Evolutionary conservation across 768 basidiomycete species (phyloP).

Genomic region (Lentinula detonsa): DNA sequence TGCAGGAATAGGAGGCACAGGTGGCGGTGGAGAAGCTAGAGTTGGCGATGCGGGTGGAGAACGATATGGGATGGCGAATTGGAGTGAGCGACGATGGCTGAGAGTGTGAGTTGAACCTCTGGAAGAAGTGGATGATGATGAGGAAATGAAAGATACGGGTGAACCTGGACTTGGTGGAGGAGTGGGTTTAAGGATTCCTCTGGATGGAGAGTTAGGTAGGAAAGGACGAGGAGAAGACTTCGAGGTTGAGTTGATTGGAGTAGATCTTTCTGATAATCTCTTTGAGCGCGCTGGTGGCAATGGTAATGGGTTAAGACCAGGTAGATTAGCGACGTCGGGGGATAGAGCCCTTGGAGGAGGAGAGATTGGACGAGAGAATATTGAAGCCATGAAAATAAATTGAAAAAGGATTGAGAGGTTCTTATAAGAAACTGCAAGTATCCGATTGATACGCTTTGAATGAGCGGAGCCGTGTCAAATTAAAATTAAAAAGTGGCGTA

Average conservation of each 20-base stretch:
- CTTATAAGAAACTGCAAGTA: not conserved
- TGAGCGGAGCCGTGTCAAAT: not conserved
- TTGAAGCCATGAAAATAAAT: not conserved
- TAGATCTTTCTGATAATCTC: not conserved
- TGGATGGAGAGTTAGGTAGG: not conserved
- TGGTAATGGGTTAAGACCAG: not conserved
- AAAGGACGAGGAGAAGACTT: not conserved
- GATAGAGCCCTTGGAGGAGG: slow-evolving; percentile 2
- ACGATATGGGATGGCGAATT: slow-evolving; percentile 34
- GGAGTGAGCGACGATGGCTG: slow-evolving; percentile 24
- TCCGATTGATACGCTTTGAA: slow-evolving; percentile 1
- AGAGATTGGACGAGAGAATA: not conserved
- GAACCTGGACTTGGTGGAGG: not conserved
- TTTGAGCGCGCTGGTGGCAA: not conserved
- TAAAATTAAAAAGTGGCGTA: not conserved
- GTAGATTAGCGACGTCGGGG: not conserved
- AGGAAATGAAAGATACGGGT: not conserved
- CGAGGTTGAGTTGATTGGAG: not conserved
- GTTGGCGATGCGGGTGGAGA: slow-evolving; percentile 47
- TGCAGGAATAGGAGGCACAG: slow-evolving; percentile 52
- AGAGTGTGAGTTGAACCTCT: slow-evolving; percentile 7
- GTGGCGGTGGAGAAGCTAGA: slow-evolving; percentile 36
- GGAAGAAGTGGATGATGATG: not conserved
- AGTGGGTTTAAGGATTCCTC: slow-evolving; percentile 1
- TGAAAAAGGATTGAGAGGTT: not conserved